Evolutionary conservation across 257 asterid genomes (phyloP).

Genomic region (Datura wrightii): DNA sequence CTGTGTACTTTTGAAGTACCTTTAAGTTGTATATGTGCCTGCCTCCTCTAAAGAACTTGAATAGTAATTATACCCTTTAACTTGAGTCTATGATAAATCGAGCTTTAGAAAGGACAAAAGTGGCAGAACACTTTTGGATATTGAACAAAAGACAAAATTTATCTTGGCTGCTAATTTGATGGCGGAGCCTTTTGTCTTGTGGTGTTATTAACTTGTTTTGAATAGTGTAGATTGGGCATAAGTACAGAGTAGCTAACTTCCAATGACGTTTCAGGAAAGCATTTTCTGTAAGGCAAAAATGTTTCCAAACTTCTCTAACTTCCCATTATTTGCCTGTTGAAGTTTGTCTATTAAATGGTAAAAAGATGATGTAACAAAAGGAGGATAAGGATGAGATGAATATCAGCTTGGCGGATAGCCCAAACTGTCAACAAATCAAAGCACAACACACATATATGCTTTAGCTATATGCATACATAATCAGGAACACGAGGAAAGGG

Average conservation of each 20-base stretch:
- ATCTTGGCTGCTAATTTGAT: conserved; percentile 12
- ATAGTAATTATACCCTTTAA: not conserved
- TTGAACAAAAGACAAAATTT: not conserved
- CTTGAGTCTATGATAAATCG: not conserved
- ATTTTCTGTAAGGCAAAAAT: not conserved
- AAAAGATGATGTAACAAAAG: not conserved
- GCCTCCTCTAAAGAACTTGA: not conserved
- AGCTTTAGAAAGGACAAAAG: not conserved
- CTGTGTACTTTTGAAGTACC: not conserved
- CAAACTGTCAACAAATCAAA: not conserved
- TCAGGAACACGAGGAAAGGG: not conserved
- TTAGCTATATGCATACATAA: conserved; percentile 16
- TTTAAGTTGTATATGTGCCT: not conserved
- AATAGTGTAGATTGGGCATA: not conserved
- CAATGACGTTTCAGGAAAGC: not conserved
- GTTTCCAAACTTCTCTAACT: not conserved
- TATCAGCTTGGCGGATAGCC: conserved; percentile 11
- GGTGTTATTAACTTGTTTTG: not conserved
- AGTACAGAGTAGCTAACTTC: not conserved
- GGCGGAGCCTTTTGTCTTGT: not conserved
- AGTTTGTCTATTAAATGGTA: not conserved
- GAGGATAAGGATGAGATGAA: not conserved
- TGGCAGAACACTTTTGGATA: not conserved
- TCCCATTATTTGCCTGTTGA: not conserved
- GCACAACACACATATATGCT: not conserved